phyloP scores from a whole-genome alignment of 345 rosid genomes.

The Brassica carinata region DNA sequence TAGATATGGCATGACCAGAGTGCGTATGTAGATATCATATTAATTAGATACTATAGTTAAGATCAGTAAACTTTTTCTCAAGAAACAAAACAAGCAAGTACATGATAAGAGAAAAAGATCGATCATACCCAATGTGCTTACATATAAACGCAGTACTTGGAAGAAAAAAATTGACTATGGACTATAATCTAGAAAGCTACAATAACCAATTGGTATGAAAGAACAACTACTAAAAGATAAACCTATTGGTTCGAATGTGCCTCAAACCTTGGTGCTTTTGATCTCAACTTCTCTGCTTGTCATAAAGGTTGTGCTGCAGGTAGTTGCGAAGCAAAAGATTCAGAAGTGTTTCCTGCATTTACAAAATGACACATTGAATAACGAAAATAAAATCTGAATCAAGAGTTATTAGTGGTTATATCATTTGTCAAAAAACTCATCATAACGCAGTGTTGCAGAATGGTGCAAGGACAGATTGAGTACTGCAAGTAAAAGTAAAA shows the following conservation, averaged over 20 bases:
- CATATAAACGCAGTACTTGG: too few relatives aligned
- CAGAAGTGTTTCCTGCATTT: constrained; percentile 36
- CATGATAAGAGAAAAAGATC: too few relatives aligned
- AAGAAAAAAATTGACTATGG: background rate
- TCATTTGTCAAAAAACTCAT: constrained; percentile 43
- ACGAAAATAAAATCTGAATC: background rate
- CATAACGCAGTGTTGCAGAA: constrained; percentile 78
- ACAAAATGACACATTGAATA: background rate
- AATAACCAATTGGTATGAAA: background rate
- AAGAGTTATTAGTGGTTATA: background rate
- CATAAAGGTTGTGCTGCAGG: constrained; percentile 71
- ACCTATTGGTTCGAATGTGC: constrained; percentile 74
- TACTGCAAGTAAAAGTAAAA: constrained; percentile 42
- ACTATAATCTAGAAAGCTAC: background rate
- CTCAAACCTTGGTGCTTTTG: constrained; percentile 87
- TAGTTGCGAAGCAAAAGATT: constrained; percentile 78
- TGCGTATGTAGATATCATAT: too few relatives aligned
- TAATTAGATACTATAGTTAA: too few relatives aligned
- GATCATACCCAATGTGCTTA: too few relatives aligned
- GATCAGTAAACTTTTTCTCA: too few relatives aligned
- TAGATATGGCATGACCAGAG: too few relatives aligned
- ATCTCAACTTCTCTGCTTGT: constrained; percentile 39
- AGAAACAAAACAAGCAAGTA: too few relatives aligned
- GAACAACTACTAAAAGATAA: background rate
- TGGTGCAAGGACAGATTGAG: constrained; percentile 58